Conservation (phyloP, 2,329 filamentous ascomycete species). For the Penicillium freii region DNA sequence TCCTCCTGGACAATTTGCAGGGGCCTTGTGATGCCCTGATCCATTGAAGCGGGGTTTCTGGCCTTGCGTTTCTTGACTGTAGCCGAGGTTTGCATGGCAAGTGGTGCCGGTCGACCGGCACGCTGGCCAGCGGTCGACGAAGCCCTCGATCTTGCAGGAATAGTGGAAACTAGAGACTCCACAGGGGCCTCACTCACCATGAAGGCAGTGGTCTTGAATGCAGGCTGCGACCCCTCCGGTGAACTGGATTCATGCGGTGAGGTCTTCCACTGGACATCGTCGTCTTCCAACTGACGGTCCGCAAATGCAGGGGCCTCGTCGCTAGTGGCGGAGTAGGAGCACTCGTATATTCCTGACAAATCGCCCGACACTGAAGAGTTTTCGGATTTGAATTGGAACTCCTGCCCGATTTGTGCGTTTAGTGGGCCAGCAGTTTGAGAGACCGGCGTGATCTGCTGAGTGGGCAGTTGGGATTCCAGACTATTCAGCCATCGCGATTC, state of each 20-base stretch:
- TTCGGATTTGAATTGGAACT: conserved; percentile 39
- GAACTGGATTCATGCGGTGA: conserved; percentile 26
- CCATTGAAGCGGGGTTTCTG: conserved; percentile 28
- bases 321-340: conserved; percentile 33
- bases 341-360: conserved; percentile 34
- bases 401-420: conserved; percentile 22
- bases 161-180: conserved; percentile 29
- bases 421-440: conserved; percentile 22
- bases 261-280: conserved; percentile 31
- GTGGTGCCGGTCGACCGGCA: conserved; percentile 28
- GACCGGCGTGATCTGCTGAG: conserved; percentile 28
- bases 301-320: conserved; percentile 32
- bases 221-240: conserved; percentile 25
- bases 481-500: conserved; percentile 36
- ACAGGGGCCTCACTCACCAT: conserved; percentile 36
- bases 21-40: conserved; percentile 32
- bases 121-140: conserved; percentile 27
- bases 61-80: conserved; percentile 40
- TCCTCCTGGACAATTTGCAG: conserved; percentile 47
- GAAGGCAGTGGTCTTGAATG: conserved; percentile 34
- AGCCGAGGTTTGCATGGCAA: conserved; percentile 33
- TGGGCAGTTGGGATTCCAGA: conserved; percentile 35
- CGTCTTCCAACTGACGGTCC: conserved; percentile 33
- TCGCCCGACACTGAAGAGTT: conserved; percentile 40
- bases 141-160: conserved; percentile 26